Conservation (phyloP, 2,329 filamentous ascomycete species). For the Stemphylium beticola region DNA sequence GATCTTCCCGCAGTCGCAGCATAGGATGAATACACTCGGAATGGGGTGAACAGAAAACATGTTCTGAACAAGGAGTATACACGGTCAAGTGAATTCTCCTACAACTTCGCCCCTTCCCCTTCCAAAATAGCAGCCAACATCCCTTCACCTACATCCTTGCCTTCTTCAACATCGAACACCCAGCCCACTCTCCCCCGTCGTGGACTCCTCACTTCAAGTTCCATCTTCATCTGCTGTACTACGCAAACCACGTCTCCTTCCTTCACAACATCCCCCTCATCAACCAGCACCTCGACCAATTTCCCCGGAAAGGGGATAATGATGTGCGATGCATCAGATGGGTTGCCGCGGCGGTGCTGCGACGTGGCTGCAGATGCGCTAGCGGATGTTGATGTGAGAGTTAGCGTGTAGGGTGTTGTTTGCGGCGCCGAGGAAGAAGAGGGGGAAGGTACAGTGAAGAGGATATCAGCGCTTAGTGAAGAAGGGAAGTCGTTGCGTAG, state of each 20-base stretch:
- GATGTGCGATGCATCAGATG: constrained; percentile 59
- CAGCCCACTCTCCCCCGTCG: constrained; percentile 58
- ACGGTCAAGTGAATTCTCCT: not conserved
- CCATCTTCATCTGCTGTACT: constrained; percentile 73
- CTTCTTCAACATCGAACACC: constrained; percentile 61
- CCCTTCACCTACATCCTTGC: constrained; percentile 63
- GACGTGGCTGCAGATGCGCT: constrained; percentile 49
- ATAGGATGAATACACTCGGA: not conserved
- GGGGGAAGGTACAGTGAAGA: constrained; percentile 58
- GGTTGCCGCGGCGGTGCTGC: constrained; percentile 58
- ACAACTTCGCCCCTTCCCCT: constrained; percentile 14
- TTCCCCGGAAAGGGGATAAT: constrained; percentile 65
- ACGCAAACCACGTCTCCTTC: constrained; percentile 64
- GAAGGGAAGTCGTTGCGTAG: constrained; percentile 66
- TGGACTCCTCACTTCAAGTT: constrained; percentile 64
- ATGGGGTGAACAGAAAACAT: no score
- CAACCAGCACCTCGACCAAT: constrained; percentile 64
- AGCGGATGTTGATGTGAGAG: constrained; percentile 53
- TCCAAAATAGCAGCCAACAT: constrained; percentile 60
- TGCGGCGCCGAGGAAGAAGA: constrained; percentile 49
- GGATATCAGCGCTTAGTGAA: constrained; percentile 60
- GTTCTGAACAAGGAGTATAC: not conserved
- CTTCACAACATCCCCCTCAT: constrained; percentile 60
- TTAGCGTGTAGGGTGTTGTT: constrained; percentile 54
- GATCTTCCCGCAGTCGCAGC: not conserved